Conservation (phyloP, 2,329 filamentous ascomycete species). For the Podosphaera leucotricha region DNA sequence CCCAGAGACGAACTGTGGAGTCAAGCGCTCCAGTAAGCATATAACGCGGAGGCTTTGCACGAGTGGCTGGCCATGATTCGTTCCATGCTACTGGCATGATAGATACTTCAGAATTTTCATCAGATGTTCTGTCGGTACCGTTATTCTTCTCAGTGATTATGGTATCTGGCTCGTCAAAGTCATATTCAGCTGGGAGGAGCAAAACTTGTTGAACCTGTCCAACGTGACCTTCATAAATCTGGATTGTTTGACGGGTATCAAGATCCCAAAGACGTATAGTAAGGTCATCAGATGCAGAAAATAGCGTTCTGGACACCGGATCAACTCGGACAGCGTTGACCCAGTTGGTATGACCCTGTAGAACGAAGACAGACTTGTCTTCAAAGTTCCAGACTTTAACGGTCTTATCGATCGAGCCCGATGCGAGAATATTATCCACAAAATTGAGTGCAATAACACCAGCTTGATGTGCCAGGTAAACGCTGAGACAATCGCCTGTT, state of each 20-base stretch:
- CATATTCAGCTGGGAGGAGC: constrained; percentile 65
- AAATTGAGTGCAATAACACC: constrained; percentile 80
- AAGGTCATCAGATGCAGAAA: constrained; percentile 85
- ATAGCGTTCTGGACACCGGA: constrained; percentile 54
- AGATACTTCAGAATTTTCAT: constrained; percentile 1
- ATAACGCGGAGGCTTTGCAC: constrained; percentile 61
- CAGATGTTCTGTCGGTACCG: constrained; percentile 8
- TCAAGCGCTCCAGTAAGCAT: constrained; percentile 87
- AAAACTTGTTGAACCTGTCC: constrained; percentile 87
- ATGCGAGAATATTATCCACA: constrained; percentile 61
- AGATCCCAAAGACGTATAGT: constrained; percentile 85
- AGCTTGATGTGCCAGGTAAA: constrained; percentile 52
- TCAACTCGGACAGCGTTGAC: constrained; percentile 92
- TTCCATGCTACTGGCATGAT: constrained; percentile 4
- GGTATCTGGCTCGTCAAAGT: constrained; percentile 50
- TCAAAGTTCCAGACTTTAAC: constrained; percentile 87
- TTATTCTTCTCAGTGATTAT: constrained; percentile 26
- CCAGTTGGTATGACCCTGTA: constrained; percentile 79
- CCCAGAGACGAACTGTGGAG: constrained; percentile 80
- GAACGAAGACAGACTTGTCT: constrained; percentile 53
- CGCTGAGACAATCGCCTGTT: constrained; percentile 67
- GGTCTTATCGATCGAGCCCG: constrained; percentile 70
- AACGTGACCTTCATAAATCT: constrained; percentile 65
- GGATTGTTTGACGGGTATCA: constrained; percentile 57
- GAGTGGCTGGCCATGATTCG: constrained; percentile 35